Percentiles rank a stretch among this genome's conserved stretches.
Conservation (phyloP, 495 filamentous ascomycete species). For the Chaetomium tenue region DNA sequence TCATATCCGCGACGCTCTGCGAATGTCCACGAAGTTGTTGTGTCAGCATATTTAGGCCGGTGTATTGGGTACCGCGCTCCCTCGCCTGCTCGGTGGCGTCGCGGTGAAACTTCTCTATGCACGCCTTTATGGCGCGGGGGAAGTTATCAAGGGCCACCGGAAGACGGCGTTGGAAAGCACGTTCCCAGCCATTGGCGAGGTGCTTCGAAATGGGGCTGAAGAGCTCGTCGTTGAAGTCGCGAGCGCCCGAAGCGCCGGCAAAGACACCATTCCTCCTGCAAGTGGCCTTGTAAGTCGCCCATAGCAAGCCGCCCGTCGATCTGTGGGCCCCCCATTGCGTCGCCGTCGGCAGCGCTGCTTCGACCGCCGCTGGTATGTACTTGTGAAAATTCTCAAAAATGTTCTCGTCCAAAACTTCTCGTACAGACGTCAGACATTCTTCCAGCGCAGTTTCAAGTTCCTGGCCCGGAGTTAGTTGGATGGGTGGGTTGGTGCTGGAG, state of each 20-base stretch:
- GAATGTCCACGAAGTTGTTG: constrained; percentile 49
- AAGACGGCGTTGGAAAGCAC: constrained; percentile 46
- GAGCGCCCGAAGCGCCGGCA: constrained; percentile 34
- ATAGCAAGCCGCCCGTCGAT: constrained; percentile 50
- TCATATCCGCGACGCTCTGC: constrained; percentile 29
- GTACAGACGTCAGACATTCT: constrained; percentile 39
- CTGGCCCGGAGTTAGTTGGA: constrained; percentile 16
- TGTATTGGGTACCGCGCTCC: constrained; percentile 24
- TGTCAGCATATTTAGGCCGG: constrained; percentile 31
- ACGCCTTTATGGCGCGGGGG: not conserved
- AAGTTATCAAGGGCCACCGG: constrained; percentile 30
- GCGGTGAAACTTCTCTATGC: constrained; percentile 41
- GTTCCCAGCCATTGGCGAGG: constrained; percentile 58
- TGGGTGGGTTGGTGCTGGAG: constrained; percentile 1
- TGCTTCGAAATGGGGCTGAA: constrained; percentile 54
- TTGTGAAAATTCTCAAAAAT: constrained; percentile 48
- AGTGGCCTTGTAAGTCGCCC: constrained; percentile 62
- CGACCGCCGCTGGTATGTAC: constrained; percentile 39
- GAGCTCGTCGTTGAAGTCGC: constrained; percentile 53
- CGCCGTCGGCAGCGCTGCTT: constrained; percentile 42
- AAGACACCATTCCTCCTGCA: constrained; percentile 48
- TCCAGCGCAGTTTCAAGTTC: constrained; percentile 38
- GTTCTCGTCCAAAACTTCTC: constrained; percentile 41
- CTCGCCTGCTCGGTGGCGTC: constrained; percentile 33
- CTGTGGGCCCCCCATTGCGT: constrained; percentile 51